Percentiles rank a stretch among this genome's conserved stretches.
These are phyloP conservation scores for Ceratocystis alfenasii DNA, from an alignment of 2,329 filamentous ascomycete species.

Conservation along the genomic window DNA sequence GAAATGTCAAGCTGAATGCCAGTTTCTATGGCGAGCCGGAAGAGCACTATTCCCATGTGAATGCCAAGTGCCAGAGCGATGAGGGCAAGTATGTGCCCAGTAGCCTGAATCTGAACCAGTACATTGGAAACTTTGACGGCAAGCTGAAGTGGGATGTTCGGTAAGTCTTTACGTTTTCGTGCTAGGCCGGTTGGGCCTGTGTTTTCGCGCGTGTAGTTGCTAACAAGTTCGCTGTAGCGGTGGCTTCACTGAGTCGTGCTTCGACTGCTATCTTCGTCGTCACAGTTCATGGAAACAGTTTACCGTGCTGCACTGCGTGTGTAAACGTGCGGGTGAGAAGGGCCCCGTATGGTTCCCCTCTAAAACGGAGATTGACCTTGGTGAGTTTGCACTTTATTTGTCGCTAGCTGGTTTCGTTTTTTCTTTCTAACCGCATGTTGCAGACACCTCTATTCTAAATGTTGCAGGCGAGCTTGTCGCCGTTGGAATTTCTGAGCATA, in stretches of 20 bases:
- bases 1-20: slow-evolving; percentile 10
- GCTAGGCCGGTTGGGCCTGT: neutral
- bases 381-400: slow-evolving; percentile 9
- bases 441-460: slow-evolving; percentile 19
- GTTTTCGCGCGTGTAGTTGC: neutral
- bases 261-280: slow-evolving; percentile 18
- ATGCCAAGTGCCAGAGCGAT: slow-evolving; percentile 13
- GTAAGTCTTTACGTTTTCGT: slow-evolving; percentile 12
- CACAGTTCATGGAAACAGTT: slow-evolving; percentile 19
- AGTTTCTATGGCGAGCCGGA: slow-evolving; percentile 17
- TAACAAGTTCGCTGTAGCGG: slow-evolving; percentile 12
- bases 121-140: slow-evolving; percentile 20
- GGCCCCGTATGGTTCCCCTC: slow-evolving; percentile 21
- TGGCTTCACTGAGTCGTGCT: slow-evolving; percentile 18
- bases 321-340: slow-evolving; percentile 16
- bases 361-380: slow-evolving; percentile 20
- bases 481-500: slow-evolving; percentile 9
- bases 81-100: slow-evolving; percentile 9
- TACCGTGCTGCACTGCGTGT: slow-evolving; percentile 21
- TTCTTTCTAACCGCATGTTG: neutral
- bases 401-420: neutral
- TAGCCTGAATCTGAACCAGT: slow-evolving; percentile 10
- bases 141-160: slow-evolving; percentile 19
- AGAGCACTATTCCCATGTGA: slow-evolving; percentile 15
- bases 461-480: slow-evolving; percentile 15